A percentile compares a stretch with the other conserved stretches of the same genome.
phyloP scores from a whole-genome alignment of 129 eudicot species.

The Kitagawia praeruptora region DNA sequence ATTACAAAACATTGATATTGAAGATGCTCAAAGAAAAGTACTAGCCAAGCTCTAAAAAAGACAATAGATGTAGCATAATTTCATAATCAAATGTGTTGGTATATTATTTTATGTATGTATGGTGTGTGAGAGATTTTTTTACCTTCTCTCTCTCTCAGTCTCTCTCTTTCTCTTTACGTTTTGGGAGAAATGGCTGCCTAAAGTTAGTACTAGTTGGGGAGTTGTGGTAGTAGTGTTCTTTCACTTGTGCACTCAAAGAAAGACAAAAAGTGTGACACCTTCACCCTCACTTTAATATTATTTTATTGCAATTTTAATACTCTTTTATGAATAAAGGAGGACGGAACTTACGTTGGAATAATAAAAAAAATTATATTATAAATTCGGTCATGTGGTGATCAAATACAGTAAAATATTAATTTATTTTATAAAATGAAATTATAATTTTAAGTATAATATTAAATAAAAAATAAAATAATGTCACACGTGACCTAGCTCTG shows the following conservation, averaged over 20 bases:
- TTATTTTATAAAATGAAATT: no score
- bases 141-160: not conserved
- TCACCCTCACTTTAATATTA: not conserved
- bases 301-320: not conserved
- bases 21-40: not conserved
- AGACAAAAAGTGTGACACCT: not conserved
- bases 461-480: no score
- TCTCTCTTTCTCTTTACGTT: not conserved
- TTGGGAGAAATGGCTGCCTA: not conserved
- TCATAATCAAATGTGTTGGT: not conserved
- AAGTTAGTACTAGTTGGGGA: not conserved
- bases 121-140: not conserved
- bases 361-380: no score
- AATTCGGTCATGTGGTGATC: no score
- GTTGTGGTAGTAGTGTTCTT: conserved; percentile 1
- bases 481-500: no score
- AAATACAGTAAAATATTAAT: no score
- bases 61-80: not conserved
- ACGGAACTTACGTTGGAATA: not conserved
- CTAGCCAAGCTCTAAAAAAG: not conserved
- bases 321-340: not conserved
- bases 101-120: not conserved
- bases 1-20: not conserved
- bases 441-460: no score
- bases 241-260: conserved; percentile 6